A percentile compares a stretch with the other conserved stretches of the same genome.
Conservation (phyloP, 352 stramenopile genomes). For the Phytopythium cucurbitacearum region DNA sequence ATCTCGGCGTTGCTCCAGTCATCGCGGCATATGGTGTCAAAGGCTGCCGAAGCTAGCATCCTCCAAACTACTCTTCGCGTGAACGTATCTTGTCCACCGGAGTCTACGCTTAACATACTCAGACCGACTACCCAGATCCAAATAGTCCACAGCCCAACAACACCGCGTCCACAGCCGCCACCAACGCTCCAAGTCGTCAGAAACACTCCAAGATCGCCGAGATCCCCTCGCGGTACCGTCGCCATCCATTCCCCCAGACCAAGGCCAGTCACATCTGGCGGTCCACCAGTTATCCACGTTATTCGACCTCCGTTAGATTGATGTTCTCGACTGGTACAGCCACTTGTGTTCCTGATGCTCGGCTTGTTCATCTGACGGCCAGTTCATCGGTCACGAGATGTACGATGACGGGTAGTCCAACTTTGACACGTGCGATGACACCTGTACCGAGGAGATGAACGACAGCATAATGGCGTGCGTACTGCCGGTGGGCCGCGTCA, state of each 20-base stretch:
- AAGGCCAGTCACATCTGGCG: slow-evolving; percentile 38
- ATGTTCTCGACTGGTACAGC: background rate
- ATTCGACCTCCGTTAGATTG: slow-evolving; percentile 23
- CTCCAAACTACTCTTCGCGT: too few relatives aligned
- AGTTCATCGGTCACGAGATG: background rate
- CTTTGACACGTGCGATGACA: too few relatives aligned
- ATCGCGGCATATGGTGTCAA: slow-evolving; percentile 29
- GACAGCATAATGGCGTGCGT: too few relatives aligned
- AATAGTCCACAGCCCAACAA: background rate
- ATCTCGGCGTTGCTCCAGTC: slow-evolving; percentile 54
- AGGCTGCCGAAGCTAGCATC: background rate
- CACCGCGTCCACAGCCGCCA: background rate
- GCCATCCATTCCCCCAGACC: background rate
- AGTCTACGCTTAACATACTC: too few relatives aligned
- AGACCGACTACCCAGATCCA: too few relatives aligned
- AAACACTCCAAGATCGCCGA: slow-evolving; percentile 1
- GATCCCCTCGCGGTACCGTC: background rate
- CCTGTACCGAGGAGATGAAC: too few relatives aligned
- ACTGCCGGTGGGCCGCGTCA: too few relatives aligned
- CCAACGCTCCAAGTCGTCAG: slow-evolving; percentile 10
- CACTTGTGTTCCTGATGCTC: background rate
- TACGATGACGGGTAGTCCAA: too few relatives aligned
- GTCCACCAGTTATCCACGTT: slow-evolving; percentile 33
- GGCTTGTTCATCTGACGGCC: background rate
- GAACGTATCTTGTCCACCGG: too few relatives aligned